Percentiles rank a stretch among this genome's conserved stretches.
phyloP scores from a whole-genome alignment of 2,329 filamentous ascomycete genomes.

The Xylariales sp. region DNA sequence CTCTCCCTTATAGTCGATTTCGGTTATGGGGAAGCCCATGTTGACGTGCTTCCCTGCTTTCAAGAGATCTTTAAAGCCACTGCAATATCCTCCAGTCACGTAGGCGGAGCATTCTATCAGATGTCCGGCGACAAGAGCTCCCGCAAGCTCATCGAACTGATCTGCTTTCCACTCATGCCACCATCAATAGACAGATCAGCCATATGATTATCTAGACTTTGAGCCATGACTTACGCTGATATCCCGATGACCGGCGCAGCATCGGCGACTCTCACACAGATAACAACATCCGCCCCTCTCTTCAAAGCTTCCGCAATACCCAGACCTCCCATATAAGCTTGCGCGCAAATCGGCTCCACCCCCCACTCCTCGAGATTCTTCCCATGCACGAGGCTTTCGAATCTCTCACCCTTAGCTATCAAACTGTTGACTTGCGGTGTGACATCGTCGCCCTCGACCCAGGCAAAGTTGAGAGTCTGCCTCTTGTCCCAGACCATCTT shows the following conservation, averaged over 20 bases:
- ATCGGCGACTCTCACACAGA: slow-evolving; percentile 34
- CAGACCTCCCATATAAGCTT: slow-evolving; percentile 40
- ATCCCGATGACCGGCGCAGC: slow-evolving; percentile 39
- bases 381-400: slow-evolving; percentile 17
- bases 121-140: slow-evolving; percentile 36
- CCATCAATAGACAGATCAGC: not conserved
- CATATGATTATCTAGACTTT: not conserved
- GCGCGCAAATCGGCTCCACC: slow-evolving; percentile 11
- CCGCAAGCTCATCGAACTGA: slow-evolving; percentile 37
- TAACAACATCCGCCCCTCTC: slow-evolving; percentile 31
- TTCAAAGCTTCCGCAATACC: slow-evolving; percentile 30
- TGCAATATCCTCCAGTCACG: slow-evolving; percentile 38
- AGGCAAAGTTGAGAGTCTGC: slow-evolving; percentile 21
- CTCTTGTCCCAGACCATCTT: slow-evolving; percentile 13
- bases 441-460: slow-evolving; percentile 25
- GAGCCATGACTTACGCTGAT: not conserved
- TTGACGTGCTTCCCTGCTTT: slow-evolving; percentile 29
- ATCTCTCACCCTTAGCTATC: slow-evolving; percentile 19
- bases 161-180: slow-evolving; percentile 35
- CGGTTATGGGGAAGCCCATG: slow-evolving; percentile 18
- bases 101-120: slow-evolving; percentile 41
- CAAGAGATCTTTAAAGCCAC: slow-evolving; percentile 33
- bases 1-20: slow-evolving; percentile 2
- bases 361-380: slow-evolving; percentile 17
- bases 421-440: slow-evolving; percentile 17